Conservation (phyloP, 192 early-diverging fungal species). For the Mortierella claussenii region DNA sequence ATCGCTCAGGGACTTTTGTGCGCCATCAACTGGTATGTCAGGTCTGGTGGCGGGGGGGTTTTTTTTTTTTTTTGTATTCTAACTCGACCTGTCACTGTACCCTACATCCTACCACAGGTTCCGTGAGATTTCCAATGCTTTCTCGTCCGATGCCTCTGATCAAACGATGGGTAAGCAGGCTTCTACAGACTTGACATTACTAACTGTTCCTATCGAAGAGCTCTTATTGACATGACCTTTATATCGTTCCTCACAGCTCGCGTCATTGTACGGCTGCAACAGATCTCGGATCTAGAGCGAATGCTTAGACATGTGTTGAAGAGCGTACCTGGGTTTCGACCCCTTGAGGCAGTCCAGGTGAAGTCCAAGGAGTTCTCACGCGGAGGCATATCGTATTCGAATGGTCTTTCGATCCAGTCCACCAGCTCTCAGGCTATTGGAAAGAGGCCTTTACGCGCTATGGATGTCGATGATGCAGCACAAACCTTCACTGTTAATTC, state of each 20-base stretch:
- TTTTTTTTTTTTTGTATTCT: neutral
- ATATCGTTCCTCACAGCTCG: slow-evolving; percentile 11
- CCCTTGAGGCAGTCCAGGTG: slow-evolving; percentile 49
- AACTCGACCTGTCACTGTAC: slow-evolving; percentile 29
- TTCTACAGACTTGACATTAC: neutral
- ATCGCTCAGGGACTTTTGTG: slow-evolving; percentile 53
- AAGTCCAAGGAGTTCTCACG: slow-evolving; percentile 17
- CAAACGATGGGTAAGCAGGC: slow-evolving; percentile 39
- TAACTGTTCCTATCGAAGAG: neutral
- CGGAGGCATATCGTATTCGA: neutral
- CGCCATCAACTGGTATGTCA: slow-evolving; percentile 67
- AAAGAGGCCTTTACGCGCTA: neutral
- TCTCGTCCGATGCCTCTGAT: slow-evolving; percentile 50
- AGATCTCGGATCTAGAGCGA: slow-evolving; percentile 54
- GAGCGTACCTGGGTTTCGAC: slow-evolving; percentile 43
- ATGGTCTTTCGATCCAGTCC: slow-evolving; percentile 6
- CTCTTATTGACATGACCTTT: neutral
- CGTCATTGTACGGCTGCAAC: slow-evolving; percentile 54
- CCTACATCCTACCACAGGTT: slow-evolving; percentile 62
- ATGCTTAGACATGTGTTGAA: slow-evolving; percentile 49
- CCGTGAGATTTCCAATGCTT: slow-evolving; percentile 77
- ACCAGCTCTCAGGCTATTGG: neutral
- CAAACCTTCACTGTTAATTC: neutral
- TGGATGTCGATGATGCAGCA: slow-evolving; percentile 5
- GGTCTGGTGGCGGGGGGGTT: neutral